Conservation (phyloP, 129 eudicot species). For the Centrapalus pauciflorus region DNA sequence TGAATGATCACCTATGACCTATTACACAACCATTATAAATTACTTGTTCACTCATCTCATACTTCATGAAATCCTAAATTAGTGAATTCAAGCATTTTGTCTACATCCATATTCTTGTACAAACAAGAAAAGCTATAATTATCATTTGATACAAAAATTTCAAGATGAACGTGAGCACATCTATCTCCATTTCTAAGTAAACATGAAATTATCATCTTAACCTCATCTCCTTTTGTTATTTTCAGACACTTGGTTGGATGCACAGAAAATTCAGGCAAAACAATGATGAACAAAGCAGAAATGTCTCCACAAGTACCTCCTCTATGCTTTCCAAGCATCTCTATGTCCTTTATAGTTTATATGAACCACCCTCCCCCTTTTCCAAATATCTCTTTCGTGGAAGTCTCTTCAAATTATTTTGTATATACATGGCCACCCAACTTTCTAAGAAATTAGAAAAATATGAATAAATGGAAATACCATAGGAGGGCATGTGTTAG, state of each 20-base stretch:
- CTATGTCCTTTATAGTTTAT: not conserved
- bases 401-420: not conserved
- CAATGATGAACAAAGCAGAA: constrained; percentile 36
- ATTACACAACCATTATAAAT: constrained; percentile 30
- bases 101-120: constrained; percentile 18
- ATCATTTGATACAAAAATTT: constrained; percentile 24
- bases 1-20: constrained; percentile 23
- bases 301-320: constrained; percentile 38
- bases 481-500: not conserved
- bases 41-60: constrained; percentile 16
- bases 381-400: not conserved
- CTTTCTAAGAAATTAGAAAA: not conserved
- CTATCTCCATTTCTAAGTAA: not conserved
- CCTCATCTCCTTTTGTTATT: constrained; percentile 3
- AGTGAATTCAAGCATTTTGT: not conserved
- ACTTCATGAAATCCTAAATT: constrained; percentile 1
- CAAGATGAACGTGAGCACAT: constrained; percentile 65
- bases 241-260: constrained; percentile 83
- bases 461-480: not conserved
- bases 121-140: constrained; percentile 6
- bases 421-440: not conserved
- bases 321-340: not conserved
- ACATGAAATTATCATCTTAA: constrained; percentile 6
- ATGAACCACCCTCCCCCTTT: not conserved
- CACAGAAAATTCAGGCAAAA: constrained; percentile 47